These are phyloP conservation scores for Claviceps monticola DNA, from an alignment of 2,329 filamentous ascomycete species.

Conservation along the genomic window DNA sequence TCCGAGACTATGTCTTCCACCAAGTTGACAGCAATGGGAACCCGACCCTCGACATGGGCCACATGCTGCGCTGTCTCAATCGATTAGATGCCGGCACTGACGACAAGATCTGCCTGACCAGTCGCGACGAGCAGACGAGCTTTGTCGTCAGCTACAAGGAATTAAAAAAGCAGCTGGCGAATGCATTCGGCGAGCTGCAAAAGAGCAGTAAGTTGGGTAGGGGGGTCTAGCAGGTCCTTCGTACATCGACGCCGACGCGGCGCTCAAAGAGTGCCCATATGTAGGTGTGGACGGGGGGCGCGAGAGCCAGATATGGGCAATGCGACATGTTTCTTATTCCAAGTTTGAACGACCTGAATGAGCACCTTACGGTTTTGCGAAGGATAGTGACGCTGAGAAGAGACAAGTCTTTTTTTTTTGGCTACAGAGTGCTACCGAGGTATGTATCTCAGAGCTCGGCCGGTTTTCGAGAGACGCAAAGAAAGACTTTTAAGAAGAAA, in stretches of 20 bases:
- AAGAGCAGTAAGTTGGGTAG: constrained; percentile 28
- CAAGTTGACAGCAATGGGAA: constrained; percentile 78
- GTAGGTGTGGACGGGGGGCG: neutral
- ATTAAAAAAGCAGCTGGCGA: constrained; percentile 51
- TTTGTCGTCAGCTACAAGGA: constrained; percentile 87
- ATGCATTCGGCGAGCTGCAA: constrained; percentile 44
- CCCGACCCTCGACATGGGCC: constrained; percentile 72
- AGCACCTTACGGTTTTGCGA: too few species aligned
- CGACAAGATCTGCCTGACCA: constrained; percentile 74
- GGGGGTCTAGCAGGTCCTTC: constrained; percentile 19
- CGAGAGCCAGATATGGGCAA: too few species aligned
- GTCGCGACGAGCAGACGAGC: constrained; percentile 78
- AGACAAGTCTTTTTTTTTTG: neutral
- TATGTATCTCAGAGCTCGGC: neutral
- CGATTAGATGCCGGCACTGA: constrained; percentile 84
- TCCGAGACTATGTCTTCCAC: constrained; percentile 95
- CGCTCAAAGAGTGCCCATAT: constrained; percentile 5
- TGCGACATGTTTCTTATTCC: neutral
- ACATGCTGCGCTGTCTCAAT: constrained; percentile 76
- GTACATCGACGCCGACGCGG: neutral
- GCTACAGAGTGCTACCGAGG: neutral
- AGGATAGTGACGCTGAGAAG: too few species aligned
- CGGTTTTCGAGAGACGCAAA: neutral
- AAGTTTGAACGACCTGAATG: neutral
- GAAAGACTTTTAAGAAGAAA: neutral